Evolutionary conservation across 768 basidiomycete genomes (phyloP).

Genomic region (Rhizopogon vesiculosus): DNA sequence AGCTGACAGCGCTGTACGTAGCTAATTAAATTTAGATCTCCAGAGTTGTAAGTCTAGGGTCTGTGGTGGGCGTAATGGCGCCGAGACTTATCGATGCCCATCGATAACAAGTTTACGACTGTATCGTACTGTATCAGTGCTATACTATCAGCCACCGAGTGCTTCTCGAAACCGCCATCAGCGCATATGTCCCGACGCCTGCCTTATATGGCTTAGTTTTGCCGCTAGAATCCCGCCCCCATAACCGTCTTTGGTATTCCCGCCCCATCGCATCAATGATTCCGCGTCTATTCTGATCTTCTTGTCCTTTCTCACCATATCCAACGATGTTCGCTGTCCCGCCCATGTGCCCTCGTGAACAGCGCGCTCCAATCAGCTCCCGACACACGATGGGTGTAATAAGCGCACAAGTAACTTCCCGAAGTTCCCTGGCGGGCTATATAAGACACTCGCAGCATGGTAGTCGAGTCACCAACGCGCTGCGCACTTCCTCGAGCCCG

Average conservation of each 20-base stretch:
- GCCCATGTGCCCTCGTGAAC: constrained; percentile 13
- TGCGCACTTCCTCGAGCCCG: background rate
- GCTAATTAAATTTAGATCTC: too few relatives aligned
- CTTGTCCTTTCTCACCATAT: constrained; percentile 10
- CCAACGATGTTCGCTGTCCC: constrained; percentile 22
- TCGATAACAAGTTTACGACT: background rate
- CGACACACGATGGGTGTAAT: background rate
- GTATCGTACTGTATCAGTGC: too few relatives aligned
- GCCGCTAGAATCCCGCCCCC: constrained; percentile 15
- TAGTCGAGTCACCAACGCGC: constrained; percentile 18
- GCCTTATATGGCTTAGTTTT: constrained; percentile 5
- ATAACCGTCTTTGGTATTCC: constrained; percentile 14
- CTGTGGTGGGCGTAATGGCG: background rate
- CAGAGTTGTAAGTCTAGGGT: background rate
- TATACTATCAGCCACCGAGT: background rate
- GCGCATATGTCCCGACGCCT: constrained; percentile 17
- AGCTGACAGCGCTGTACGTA: too few relatives aligned
- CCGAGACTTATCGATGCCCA: background rate
- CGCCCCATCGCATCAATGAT: constrained; percentile 10
- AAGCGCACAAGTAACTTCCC: constrained; percentile 15
- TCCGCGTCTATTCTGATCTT: constrained; percentile 1
- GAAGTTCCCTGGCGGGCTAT: constrained; percentile 18
- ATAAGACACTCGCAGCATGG: constrained; percentile 13
- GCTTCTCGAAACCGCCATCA: constrained; percentile 13
- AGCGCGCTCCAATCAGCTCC: constrained; percentile 11